Conservation (phyloP, 805 yeast genomes). For the Candida andamanensis region DNA sequence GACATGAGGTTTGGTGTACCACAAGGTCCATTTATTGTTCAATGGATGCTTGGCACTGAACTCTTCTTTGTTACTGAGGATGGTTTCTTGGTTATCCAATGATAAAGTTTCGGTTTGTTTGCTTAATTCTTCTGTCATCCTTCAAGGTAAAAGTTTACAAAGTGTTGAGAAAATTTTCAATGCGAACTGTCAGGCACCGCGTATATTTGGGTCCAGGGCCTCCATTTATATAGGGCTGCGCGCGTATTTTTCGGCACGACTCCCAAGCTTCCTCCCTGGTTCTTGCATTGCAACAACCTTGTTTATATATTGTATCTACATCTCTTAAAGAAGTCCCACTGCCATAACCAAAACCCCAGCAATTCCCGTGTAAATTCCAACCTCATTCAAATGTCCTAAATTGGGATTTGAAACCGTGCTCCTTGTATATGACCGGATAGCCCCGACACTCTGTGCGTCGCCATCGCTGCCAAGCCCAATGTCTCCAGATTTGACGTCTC, state of each 20-base stretch:
- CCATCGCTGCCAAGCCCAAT: slow-evolving; percentile 27
- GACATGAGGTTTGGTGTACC: slow-evolving; percentile 94
- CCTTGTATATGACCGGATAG: slow-evolving; percentile 23
- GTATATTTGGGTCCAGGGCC: slow-evolving; percentile 3
- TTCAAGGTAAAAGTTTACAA: too few relatives aligned
- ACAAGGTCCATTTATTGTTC: slow-evolving; percentile 87
- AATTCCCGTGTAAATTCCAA: slow-evolving; percentile 5
- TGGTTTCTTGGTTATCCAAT: slow-evolving; percentile 41
- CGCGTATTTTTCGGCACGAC: too few relatives aligned
- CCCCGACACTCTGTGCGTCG: slow-evolving; percentile 19
- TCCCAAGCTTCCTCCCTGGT: too few relatives aligned
- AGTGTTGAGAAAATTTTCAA: slow-evolving; percentile 7
- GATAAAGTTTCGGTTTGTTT: slow-evolving; percentile 41
- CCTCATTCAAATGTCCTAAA: slow-evolving; percentile 31
- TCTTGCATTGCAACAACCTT: too few relatives aligned
- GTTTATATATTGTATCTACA: too few relatives aligned
- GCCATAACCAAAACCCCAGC: slow-evolving; percentile 4
- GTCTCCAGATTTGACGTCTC: slow-evolving; percentile 20
- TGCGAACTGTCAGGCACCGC: slow-evolving; percentile 2
- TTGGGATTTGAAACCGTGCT: slow-evolving; percentile 18
- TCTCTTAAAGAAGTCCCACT: too few relatives aligned
- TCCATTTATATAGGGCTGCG: too few relatives aligned
- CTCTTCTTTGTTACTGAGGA: slow-evolving; percentile 55
- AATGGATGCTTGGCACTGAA: slow-evolving; percentile 84
- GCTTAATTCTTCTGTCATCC: slow-evolving; percentile 20